Conservation (phyloP, 177 flowering plant genomes). For the Vitis hybrid region DNA sequence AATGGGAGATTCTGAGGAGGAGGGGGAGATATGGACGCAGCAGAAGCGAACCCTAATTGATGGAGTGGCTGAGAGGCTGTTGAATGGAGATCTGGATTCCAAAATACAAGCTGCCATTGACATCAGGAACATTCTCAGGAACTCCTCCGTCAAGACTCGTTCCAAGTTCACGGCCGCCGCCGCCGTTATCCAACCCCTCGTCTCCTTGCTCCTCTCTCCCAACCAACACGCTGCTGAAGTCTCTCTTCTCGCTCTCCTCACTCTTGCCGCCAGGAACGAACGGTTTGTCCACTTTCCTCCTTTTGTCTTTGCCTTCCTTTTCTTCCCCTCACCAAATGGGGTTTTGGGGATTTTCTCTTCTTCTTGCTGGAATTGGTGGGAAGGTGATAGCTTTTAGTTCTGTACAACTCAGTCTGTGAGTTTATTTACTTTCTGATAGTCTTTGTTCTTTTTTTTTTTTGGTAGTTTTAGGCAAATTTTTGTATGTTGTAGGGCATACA, state of each 20-base stretch:
- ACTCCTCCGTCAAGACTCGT: constrained; percentile 45
- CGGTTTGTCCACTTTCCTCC: constrained; percentile 25
- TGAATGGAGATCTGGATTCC: constrained; percentile 38
- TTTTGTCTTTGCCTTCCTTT: not conserved
- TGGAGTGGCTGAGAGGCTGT: constrained; percentile 42
- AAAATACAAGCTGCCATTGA: constrained; percentile 64
- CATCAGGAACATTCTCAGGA: constrained; percentile 53
- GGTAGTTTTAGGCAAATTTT: too few relatives aligned
- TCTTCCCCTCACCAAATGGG: not conserved
- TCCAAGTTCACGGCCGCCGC: constrained; percentile 42
- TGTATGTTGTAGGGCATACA: too few relatives aligned
- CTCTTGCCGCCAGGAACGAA: constrained; percentile 66
- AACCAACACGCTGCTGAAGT: constrained; percentile 48
- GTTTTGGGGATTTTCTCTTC: not conserved
- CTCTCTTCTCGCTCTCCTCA: constrained; percentile 64
- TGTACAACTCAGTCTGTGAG: too few relatives aligned
- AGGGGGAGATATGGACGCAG: constrained; percentile 33
- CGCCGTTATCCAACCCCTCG: constrained; percentile 56
- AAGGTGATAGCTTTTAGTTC: too few relatives aligned
- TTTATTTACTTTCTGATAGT: too few relatives aligned
- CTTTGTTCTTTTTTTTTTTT: too few relatives aligned
- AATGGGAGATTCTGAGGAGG: constrained; percentile 13
- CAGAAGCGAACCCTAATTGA: constrained; percentile 41
- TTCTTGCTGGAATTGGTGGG: too few relatives aligned
- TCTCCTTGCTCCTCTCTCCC: constrained; percentile 47